phyloP scores from a whole-genome alignment of 2,329 filamentous ascomycete species.

The Hypoxylon sp. region DNA sequence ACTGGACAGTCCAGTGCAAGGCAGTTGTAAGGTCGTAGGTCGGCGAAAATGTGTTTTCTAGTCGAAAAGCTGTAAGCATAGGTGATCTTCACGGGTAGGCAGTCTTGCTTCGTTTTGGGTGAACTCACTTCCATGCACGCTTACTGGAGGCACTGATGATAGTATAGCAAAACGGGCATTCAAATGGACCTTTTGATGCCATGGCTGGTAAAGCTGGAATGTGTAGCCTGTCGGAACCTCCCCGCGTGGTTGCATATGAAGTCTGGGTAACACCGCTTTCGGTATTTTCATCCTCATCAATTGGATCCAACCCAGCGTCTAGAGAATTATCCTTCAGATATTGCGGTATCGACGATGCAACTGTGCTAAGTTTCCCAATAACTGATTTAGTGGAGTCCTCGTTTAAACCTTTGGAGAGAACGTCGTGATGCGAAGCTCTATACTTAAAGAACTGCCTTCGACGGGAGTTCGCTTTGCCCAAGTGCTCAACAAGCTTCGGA shows the following conservation, averaged over 20 bases:
- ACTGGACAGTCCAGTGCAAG: neutral
- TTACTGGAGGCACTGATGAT: neutral
- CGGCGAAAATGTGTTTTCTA: neutral
- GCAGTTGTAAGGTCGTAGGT: conserved; percentile 2
- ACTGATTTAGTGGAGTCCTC: neutral
- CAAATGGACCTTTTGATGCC: conserved; percentile 3
- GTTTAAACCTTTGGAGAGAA: neutral
- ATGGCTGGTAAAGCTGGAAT: neutral
- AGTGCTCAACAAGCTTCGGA: neutral
- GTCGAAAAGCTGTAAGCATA: neutral
- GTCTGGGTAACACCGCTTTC: neutral
- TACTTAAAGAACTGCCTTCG: neutral
- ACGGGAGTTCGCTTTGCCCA: neutral
- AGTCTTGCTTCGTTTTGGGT: neutral
- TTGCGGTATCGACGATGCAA: conserved; percentile 2
- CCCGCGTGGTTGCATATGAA: conserved; percentile 4
- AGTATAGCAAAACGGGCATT: neutral
- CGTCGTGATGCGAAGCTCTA: neutral
- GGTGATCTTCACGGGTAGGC: neutral
- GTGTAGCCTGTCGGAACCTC: neutral
- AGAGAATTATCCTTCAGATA: neutral
- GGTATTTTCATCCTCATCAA: conserved; percentile 4
- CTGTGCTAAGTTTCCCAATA: neutral
- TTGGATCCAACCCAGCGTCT: neutral
- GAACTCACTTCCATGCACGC: conserved; percentile 4